Evolutionary conservation across 148 eudicot genomes (phyloP).

Genomic region (Simmondsia chinensis): DNA sequence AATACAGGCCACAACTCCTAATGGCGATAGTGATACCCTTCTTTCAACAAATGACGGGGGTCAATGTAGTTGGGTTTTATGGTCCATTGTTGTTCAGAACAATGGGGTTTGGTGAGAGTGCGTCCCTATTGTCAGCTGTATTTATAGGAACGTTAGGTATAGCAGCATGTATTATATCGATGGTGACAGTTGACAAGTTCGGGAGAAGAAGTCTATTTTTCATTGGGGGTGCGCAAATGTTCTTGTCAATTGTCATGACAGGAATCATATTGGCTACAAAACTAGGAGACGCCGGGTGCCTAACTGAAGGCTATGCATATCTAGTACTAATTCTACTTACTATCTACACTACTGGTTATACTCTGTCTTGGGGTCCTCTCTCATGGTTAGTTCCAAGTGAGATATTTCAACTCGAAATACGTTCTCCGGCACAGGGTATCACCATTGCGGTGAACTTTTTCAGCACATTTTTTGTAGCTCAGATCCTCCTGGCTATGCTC

Average conservation of each 20-base stretch:
- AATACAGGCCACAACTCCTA: conserved; percentile 16
- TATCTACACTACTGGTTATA: no score
- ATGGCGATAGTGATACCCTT: conserved; percentile 16
- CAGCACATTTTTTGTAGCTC: conserved; percentile 7
- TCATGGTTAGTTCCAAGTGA: conserved; percentile 8
- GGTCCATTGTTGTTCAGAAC: conserved; percentile 13
- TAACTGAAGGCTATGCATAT: conserved; percentile 5
- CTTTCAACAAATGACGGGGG: conserved; percentile 17
- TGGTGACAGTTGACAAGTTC: conserved; percentile 16
- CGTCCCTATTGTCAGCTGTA: conserved; percentile 7
- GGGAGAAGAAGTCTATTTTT: no score
- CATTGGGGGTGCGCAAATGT: conserved; percentile 8
- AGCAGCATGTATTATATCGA: conserved; percentile 4
- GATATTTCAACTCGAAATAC: no score
- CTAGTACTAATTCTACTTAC: conserved; percentile 4
- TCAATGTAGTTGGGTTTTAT: conserved; percentile 10
- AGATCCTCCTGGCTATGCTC: conserved; percentile 7
- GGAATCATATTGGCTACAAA: conserved; percentile 5
- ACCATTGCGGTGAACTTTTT: conserved; percentile 11
- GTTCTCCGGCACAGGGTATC: conserved; percentile 8
- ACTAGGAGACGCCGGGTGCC: conserved; percentile 4
- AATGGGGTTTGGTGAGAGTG: no score
- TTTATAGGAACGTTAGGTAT: conserved; percentile 5
- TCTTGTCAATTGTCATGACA: conserved; percentile 3
- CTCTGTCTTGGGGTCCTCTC: conserved; percentile 9